Evolutionary conservation across 148 eudicot species (phyloP), one percentile per base, ranked within the genome.

Genomic region (Nyssa sinensis): DNA sequence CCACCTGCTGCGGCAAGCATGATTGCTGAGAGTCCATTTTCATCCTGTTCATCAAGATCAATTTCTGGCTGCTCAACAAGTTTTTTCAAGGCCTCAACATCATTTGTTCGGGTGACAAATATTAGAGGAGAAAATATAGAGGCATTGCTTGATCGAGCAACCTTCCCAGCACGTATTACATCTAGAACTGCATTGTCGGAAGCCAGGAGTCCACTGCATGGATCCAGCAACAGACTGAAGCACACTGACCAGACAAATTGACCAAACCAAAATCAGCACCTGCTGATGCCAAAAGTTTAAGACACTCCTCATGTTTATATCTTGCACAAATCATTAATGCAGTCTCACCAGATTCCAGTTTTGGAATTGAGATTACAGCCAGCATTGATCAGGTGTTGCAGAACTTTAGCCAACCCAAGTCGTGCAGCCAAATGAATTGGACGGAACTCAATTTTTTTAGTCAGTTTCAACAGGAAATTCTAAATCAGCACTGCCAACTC

Each of bases 231-330:
- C 67, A 14, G 85, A 79, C 71, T 24, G 27, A n/a, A 2, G 81
- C 89, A 55, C 78, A 77, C 59, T 85, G 72, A 67, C 80, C 85
- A 6, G 77, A 70, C 7, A 39, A 58, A 74, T 80, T 82, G n/a
- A 67, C 64, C 81, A 87, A 73, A 61, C 91, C 93, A 72, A 89
- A 87, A 76, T 89, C 93, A 17, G 89, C 89, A 59, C 91, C 88
- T 11, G 86, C 85, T 4, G 82, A 74, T 31, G 85, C 88, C 27
- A 89, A 81, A 27, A 83, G 80, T 75, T 81, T 86, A 34, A 89
- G 84, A 64, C 91, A 87, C 74, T 87, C 91, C 66, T 78, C 84
- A 19, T 78, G 82, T 72, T 87, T 89, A 78, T 85, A 71, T 61
- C 81, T 71, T 32, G 81, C 80, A 71, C 85, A 87, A 17, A 87